Base-by-base conservation (phyloP, 139 green algal genomes). In the Eudorina sp. region DNA sequence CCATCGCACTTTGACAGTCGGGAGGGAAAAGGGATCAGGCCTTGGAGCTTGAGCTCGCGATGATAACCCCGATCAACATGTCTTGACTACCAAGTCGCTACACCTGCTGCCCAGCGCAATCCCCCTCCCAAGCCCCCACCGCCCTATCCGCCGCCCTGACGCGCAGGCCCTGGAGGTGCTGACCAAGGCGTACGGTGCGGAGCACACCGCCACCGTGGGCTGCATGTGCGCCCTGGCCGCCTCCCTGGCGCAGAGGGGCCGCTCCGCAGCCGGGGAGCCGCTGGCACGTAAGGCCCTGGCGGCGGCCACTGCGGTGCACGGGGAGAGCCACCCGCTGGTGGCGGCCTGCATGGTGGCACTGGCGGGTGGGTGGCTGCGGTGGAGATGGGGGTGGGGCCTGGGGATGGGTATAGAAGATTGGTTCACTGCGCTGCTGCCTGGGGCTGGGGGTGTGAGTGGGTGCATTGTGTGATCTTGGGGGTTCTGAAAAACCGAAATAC, bases 301-400 rank as follows among this genome's bases (percentile, higher is more conserved):
- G 55, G 53, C 55, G 14, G 78, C 78, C 36, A 29, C 38, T 25
- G 38, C 25, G 27, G 34, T 74, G 55, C 78, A 60, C 38, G 55
- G 38, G 41, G 58, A 55, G 9, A 25, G 8, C 55, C 55, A 74
- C 29, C 78, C 78, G 1, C 6, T 23, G 11, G 40, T 74, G 55
- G 78, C 78, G 58, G 55, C 78, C 9, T 85, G 78, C 53, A 73
- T 62, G 78, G 55, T 70, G 36, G 78, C 78, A 25, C 55, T 85
- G 55, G 78, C 8, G 43, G 78, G 78, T 85, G 58, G 14, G 75
- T n/a, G n/a, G n/a, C n/a, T n/a, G n/a, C n/a, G n/a, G n/a, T n/a
- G n/a, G n/a, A n/a, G n/a, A n/a, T n/a, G n/a, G n/a, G n/a, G n/a
- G n/a, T n/a, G n/a, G n/a, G n/a, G n/a, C n/a, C n/a, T n/a, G n/a